Conservation (phyloP, 1,139 yeast species). For the Candida frijolesensis region DNA sequence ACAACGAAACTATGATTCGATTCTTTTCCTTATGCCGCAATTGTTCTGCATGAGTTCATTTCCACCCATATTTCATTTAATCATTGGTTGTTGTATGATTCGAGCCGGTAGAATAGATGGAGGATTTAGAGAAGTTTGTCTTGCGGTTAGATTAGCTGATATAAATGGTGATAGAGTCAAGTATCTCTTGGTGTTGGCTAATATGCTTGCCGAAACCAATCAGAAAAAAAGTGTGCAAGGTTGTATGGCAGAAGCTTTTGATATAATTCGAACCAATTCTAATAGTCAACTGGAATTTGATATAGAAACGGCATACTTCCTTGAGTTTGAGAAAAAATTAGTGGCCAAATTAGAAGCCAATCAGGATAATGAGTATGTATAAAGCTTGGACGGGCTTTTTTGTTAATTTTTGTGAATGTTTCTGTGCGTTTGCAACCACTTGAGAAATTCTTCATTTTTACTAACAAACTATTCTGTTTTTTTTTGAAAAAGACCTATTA, state of each 20-base stretch:
- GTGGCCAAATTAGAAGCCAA: conserved; percentile 6
- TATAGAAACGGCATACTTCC: conserved; percentile 7
- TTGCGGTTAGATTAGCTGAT: conserved; percentile 12
- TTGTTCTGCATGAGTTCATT: conserved; percentile 7
- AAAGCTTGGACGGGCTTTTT: too few relatives aligned
- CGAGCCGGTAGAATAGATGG: conserved; percentile 11
- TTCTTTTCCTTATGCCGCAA: conserved; percentile 13
- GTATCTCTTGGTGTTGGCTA: conserved; percentile 11
- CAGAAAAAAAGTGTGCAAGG: conserved; percentile 12
- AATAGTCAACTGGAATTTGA: conserved; percentile 8
- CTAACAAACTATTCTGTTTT: not conserved
- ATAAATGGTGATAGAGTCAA: conserved; percentile 7
- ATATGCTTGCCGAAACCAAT: conserved; percentile 10
- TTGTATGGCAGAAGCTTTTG: conserved; percentile 16
- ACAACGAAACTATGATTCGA: conserved; percentile 8
- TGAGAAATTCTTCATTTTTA: not conserved
- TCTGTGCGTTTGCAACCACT: not conserved
- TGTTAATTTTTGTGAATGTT: not conserved
- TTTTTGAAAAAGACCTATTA: conserved; percentile 3
- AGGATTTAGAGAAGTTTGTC: conserved; percentile 15
- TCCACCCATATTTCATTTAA: conserved; percentile 12
- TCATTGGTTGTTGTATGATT: conserved; percentile 14
- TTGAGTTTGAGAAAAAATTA: conserved; percentile 6
- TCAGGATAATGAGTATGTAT: conserved; percentile 8
- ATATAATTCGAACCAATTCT: conserved; percentile 10